A percentile compares a stretch with the other conserved stretches of the same genome.
phyloP scores from a whole-genome alignment of 2,329 filamentous ascomycete genomes.

The Fusarium xyrophilum region DNA sequence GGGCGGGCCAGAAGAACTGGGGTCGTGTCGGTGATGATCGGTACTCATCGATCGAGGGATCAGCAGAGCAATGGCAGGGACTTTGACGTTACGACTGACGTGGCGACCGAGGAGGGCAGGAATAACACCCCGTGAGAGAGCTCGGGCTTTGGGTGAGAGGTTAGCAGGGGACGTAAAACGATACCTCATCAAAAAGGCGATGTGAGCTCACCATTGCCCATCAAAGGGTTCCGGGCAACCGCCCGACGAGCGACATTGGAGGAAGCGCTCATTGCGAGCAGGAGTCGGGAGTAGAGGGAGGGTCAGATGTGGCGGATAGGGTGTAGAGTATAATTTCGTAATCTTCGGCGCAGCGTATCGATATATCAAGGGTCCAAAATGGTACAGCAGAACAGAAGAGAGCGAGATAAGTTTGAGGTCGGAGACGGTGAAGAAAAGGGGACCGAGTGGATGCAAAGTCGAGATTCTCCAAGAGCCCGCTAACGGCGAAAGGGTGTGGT shows the following conservation, averaged over 20 bases:
- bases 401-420: conserved; percentile 16
- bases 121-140: conserved; percentile 56
- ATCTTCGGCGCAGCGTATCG: conserved; percentile 15
- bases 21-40: conserved; percentile 62
- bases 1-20: conserved; percentile 69
- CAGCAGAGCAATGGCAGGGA: conserved; percentile 62
- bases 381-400: conserved; percentile 1
- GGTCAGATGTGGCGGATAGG: conserved; percentile 14
- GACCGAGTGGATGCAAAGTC: conserved; percentile 38
- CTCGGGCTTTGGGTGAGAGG: conserved; percentile 49
- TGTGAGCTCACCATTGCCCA: conserved; percentile 54
- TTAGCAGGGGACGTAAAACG: conserved; percentile 37
- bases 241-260: conserved; percentile 63
- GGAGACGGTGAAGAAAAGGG: conserved; percentile 34
- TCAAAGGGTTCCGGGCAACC: conserved; percentile 59
- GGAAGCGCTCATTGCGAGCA: conserved; percentile 61
- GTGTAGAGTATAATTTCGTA: conserved; percentile 4
- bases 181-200: neutral
- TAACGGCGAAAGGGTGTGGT: conserved; percentile 31
- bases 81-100: conserved; percentile 53
- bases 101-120: conserved; percentile 57
- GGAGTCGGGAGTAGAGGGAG: conserved; percentile 7
- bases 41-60: conserved; percentile 66
- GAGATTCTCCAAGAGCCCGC: conserved; percentile 37
- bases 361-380: conserved; percentile 10